Conservation (phyloP, 306 rosid genomes). For the Pueraria montana region DNA sequence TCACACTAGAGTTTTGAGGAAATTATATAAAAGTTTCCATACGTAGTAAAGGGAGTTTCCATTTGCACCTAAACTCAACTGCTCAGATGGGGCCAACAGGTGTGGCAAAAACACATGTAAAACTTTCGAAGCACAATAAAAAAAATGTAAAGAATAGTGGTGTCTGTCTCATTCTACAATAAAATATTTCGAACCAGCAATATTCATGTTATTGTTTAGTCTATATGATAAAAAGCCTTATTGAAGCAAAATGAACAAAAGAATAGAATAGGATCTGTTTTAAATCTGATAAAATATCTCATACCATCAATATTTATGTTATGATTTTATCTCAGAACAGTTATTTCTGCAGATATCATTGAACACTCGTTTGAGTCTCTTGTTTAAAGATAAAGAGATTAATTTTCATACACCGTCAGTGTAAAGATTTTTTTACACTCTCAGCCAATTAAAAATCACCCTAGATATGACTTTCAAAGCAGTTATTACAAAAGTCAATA, state of each 20-base stretch:
- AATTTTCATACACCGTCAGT: neutral
- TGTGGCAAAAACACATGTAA: neutral
- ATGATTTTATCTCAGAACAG: neutral
- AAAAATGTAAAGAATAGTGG: neutral
- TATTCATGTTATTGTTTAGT: neutral
- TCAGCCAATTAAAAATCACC: neutral
- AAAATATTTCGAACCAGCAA: neutral
- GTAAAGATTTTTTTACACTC: neutral
- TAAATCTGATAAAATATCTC: slow-evolving; percentile 10
- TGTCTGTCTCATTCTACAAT: neutral
- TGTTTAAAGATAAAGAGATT: neutral
- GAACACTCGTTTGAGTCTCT: neutral
- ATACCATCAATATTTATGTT: slow-evolving; percentile 21
- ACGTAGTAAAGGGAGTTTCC: neutral
- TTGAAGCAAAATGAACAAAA: neutral
- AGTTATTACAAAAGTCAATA: neutral
- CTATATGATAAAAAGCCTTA: neutral
- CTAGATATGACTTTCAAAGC: neutral
- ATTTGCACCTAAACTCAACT: slow-evolving; percentile 15
- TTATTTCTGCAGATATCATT: neutral
- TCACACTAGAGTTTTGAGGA: neutral
- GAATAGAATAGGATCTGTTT: neutral
- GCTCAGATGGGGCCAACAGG: neutral
- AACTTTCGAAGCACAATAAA: neutral
- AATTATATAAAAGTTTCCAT: neutral